A percentile compares a stretch with the other conserved stretches of the same genome.
Conservation (phyloP, 257 asterid species). For the Penstemon barbatus region DNA sequence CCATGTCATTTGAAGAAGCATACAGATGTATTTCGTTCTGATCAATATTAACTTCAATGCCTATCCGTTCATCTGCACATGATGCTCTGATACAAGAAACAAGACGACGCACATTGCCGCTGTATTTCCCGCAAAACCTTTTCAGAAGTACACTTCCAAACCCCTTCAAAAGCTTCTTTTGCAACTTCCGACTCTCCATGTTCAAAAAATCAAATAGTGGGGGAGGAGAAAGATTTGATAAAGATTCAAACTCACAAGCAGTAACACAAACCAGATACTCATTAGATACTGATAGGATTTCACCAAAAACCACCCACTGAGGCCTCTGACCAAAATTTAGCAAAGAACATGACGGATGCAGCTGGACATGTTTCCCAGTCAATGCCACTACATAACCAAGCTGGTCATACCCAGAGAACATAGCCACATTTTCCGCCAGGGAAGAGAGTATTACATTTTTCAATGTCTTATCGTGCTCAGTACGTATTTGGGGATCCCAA, state of each 20-base stretch:
- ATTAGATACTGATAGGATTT: slow-evolving; percentile 60
- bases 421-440: slow-evolving; percentile 82
- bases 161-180: slow-evolving; percentile 59
- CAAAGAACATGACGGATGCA: slow-evolving; percentile 89
- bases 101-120: slow-evolving; percentile 45
- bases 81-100: slow-evolving; percentile 60
- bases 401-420: slow-evolving; percentile 89
- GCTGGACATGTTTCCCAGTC: slow-evolving; percentile 68
- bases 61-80: slow-evolving; percentile 64
- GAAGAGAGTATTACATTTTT: slow-evolving; percentile 66
- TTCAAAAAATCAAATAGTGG: slow-evolving; percentile 58
- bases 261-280: slow-evolving; percentile 85
- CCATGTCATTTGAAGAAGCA: slow-evolving; percentile 73
- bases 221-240: slow-evolving; percentile 60
- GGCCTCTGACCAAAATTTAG: slow-evolving; percentile 74
- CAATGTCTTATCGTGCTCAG: slow-evolving; percentile 55
- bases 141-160: slow-evolving; percentile 62
- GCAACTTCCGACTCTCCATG: slow-evolving; percentile 60
- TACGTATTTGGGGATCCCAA: slow-evolving; percentile 60
- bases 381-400: slow-evolving; percentile 89
- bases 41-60: slow-evolving; percentile 66
- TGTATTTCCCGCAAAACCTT: slow-evolving; percentile 77
- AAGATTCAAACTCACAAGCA: slow-evolving; percentile 52
- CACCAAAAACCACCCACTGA: slow-evolving; percentile 80
- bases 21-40: slow-evolving; percentile 56